Evolutionary conservation across 2,329 filamentous ascomycete genomes (phyloP).

Genomic region (Pestalotiopsis sp.): DNA sequence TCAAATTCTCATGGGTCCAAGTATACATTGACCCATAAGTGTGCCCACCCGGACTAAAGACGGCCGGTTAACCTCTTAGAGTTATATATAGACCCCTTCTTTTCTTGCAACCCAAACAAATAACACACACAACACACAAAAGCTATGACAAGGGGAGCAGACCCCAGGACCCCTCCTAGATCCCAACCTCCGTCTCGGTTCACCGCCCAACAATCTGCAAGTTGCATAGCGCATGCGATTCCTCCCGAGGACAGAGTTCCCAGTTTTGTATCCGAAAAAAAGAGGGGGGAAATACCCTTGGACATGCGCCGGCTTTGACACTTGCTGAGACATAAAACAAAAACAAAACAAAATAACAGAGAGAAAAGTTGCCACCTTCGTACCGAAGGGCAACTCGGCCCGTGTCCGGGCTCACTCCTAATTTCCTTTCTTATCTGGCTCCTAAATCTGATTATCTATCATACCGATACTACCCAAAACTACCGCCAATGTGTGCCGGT

Average conservation of each 20-base stretch:
- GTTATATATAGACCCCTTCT: conserved; percentile 10
- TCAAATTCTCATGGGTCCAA: not conserved
- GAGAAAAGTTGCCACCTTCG: not conserved
- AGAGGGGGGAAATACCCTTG: not conserved
- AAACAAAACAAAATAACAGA: too few species aligned
- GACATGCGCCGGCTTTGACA: too few species aligned
- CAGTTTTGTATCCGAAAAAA: not conserved
- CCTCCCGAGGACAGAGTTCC: not conserved
- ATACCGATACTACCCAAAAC: too few species aligned
- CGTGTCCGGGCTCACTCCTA: not conserved
- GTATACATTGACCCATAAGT: conserved; percentile 3
- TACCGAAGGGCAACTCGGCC: conserved; percentile 7
- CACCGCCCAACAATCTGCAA: not conserved
- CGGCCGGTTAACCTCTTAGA: not conserved
- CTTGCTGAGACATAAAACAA: not conserved
- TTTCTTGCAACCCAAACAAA: not conserved
- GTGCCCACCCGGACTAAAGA: not conserved
- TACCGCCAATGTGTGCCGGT: too few species aligned
- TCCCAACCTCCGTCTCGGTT: conserved; percentile 1
- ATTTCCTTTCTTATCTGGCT: not conserved
- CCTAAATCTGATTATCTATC: not conserved
- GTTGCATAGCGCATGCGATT: not conserved
- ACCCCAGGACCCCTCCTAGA: not conserved
- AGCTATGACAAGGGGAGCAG: not conserved
- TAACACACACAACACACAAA: not conserved